phyloP scores from a whole-genome alignment of 176 grass and related monocot genomes.

The Olyra latifolia region DNA sequence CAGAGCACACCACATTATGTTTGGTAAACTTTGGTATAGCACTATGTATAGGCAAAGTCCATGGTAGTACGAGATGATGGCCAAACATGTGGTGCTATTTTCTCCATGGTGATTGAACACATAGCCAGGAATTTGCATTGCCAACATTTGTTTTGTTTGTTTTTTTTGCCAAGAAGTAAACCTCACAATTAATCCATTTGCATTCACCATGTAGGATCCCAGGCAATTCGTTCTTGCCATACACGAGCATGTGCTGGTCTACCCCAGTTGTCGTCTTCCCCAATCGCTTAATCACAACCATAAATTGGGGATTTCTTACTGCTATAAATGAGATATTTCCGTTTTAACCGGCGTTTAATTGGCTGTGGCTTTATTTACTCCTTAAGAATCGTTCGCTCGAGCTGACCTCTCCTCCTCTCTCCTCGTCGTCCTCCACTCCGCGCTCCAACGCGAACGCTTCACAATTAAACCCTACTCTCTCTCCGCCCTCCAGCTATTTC shows the following conservation, averaged over 20 bases:
- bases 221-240: background rate
- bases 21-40: background rate
- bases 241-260: background rate
- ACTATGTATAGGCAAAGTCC: background rate
- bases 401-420: constrained; percentile 34
- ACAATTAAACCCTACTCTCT: constrained; percentile 64
- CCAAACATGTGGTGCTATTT: background rate
- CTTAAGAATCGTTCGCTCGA: constrained; percentile 48
- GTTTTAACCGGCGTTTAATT: constrained; percentile 42
- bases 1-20: background rate
- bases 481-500: constrained; percentile 37
- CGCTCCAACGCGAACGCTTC: constrained; percentile 38
- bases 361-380: constrained; percentile 80
- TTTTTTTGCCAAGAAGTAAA: background rate
- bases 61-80: constrained; percentile 14
- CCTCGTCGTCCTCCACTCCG: constrained; percentile 38
- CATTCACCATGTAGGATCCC: background rate
- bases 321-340: constrained; percentile 39
- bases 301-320: constrained; percentile 30
- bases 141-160: background rate
- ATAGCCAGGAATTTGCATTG: background rate
- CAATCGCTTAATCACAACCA: background rate
- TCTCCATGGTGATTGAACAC: background rate
- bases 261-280: constrained; percentile 7
- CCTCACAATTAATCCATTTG: background rate